phyloP scores from a whole-genome alignment of 2,329 filamentous ascomycete genomes.

The Colletotrichum gigasporum region DNA sequence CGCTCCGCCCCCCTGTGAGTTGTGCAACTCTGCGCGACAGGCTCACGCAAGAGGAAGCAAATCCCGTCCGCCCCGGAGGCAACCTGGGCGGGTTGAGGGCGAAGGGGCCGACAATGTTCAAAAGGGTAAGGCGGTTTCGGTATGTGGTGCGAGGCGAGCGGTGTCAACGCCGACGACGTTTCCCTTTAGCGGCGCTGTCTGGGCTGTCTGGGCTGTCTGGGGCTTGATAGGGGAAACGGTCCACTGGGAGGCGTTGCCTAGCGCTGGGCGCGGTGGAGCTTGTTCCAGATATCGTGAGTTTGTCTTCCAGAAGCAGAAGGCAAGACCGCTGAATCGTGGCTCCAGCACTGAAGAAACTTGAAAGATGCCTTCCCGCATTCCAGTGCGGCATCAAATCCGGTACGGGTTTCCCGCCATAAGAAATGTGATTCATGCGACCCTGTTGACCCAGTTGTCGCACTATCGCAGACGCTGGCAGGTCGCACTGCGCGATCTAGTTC shows the following conservation, averaged over 20 bases:
- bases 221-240: constrained; percentile 7
- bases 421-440: constrained; percentile 12
- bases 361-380: constrained; percentile 14
- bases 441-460: constrained; percentile 5
- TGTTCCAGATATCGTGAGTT: constrained; percentile 21
- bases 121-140: constrained; percentile 18
- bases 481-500: neutral
- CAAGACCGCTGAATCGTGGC: constrained; percentile 23
- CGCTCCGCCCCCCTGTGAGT: neutral
- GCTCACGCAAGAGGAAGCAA: neutral
- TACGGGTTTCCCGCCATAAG: neutral
- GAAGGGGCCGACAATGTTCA: neutral
- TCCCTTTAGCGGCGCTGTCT: neutral
- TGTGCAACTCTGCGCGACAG: neutral
- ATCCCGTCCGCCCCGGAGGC: neutral
- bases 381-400: neutral
- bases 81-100: neutral
- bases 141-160: constrained; percentile 9
- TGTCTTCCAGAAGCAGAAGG: constrained; percentile 23
- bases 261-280: constrained; percentile 6
- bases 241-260: constrained; percentile 2
- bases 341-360: constrained; percentile 12
- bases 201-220: neutral
- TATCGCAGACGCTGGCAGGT: too few species aligned
- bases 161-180: constrained; percentile 6